Evolutionary conservation across 2,329 filamentous ascomycete genomes (phyloP).

Genomic region (Leptographium flavum): DNA sequence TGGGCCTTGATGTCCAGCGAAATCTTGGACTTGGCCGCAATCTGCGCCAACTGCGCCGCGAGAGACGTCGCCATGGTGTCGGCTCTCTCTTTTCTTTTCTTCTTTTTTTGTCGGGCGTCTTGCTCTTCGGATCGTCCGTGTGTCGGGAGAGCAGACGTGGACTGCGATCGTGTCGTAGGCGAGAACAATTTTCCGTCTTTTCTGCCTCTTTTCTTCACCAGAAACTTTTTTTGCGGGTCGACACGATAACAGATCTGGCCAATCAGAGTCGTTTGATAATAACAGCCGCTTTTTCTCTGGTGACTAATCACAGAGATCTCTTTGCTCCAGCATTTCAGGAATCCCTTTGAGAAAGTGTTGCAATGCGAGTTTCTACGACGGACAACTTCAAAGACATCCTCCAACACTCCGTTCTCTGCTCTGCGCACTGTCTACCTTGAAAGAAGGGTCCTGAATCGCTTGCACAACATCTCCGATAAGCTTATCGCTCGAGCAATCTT

Average conservation of each 20-base stretch:
- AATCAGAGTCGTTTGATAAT: not conserved
- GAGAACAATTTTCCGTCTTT: not conserved
- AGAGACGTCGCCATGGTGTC: constrained; percentile 43
- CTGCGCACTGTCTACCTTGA: too few species aligned
- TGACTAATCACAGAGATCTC: not conserved
- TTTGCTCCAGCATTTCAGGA: not conserved
- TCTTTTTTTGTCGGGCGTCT: not conserved
- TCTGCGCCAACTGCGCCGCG: constrained; percentile 83
- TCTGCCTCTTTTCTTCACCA: constrained; percentile 3
- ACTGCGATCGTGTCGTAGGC: not conserved
- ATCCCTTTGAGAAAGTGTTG: too few species aligned
- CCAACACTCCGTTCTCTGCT: too few species aligned
- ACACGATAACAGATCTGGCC: not conserved
- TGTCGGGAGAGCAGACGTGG: not conserved
- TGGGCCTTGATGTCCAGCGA: constrained; percentile 88
- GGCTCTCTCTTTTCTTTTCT: not conserved
- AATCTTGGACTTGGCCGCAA: constrained; percentile 79
- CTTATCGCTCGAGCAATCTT: not conserved
- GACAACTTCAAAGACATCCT: too few species aligned
- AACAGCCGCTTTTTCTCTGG: not conserved
- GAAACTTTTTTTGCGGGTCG: constrained; percentile 1
- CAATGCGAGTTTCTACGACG: too few species aligned
- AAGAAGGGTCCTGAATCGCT: too few species aligned
- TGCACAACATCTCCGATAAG: not conserved
- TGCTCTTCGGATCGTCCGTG: not conserved